Percentiles rank a stretch among this genome's conserved stretches.
Evolutionary conservation across 2,329 filamentous ascomycete species (phyloP).

Genomic region (Daldinia eschscholtzii): DNA sequence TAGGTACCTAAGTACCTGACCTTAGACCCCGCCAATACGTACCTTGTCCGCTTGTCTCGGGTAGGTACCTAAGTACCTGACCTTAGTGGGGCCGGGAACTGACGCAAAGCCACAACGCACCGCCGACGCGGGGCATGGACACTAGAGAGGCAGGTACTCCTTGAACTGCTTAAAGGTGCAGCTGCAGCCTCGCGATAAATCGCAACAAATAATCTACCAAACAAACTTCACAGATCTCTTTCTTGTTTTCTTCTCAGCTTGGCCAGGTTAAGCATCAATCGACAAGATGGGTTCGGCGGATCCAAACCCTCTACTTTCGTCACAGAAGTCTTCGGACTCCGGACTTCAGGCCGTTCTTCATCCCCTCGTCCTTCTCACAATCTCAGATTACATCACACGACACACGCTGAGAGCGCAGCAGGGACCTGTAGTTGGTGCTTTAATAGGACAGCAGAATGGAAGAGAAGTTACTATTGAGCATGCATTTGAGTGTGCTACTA

Average conservation of each 20-base stretch:
- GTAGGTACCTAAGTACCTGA: constrained; percentile 14
- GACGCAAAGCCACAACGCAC: constrained; percentile 23
- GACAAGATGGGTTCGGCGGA: constrained; percentile 61
- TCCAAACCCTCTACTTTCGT: constrained; percentile 72
- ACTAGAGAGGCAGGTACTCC: constrained; percentile 3
- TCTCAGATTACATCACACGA: constrained; percentile 95
- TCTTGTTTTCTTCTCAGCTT: constrained; percentile 9
- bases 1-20: not conserved
- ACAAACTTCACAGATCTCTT: constrained; percentile 11
- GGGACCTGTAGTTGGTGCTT: constrained; percentile 84
- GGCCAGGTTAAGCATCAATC: constrained; percentile 9
- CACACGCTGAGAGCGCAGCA: constrained; percentile 82
- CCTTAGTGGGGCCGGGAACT: not conserved
- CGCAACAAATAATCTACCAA: constrained; percentile 20
- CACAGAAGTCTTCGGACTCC: constrained; percentile 76
- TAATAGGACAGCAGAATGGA: constrained; percentile 93
- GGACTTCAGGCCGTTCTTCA: constrained; percentile 86
- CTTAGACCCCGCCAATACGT: constrained; percentile 1
- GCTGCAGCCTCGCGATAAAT: constrained; percentile 29
- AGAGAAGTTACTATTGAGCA: constrained; percentile 92
- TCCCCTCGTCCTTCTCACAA: constrained; percentile 93
- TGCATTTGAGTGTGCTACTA: constrained; percentile 84
- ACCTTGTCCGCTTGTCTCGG: not conserved
- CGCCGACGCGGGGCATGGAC: constrained; percentile 29
- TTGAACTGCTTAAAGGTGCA: constrained; percentile 18